Evolutionary conservation across 129 eudicot species (phyloP).

Genomic region (Escallonia herrerae): DNA sequence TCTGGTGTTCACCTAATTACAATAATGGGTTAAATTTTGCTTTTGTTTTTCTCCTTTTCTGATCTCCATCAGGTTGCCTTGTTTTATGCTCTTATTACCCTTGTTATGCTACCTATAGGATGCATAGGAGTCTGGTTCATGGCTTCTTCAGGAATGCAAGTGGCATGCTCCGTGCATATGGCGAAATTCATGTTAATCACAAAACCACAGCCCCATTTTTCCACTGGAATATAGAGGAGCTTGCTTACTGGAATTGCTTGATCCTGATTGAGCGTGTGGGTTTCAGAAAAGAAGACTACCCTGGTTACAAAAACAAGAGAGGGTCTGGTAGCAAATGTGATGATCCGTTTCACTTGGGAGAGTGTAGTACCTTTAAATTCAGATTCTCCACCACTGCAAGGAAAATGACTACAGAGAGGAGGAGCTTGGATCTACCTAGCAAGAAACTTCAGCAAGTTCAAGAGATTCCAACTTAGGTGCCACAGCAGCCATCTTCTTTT

Average conservation of each 20-base stretch:
- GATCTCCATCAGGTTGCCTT: not conserved
- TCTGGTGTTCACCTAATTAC: too few species aligned
- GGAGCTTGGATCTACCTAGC: not conserved
- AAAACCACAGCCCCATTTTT: constrained; percentile 42
- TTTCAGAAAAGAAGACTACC: constrained; percentile 48
- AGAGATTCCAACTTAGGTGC: not conserved
- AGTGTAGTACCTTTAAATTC: constrained; percentile 51
- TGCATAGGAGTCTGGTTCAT: constrained; percentile 41
- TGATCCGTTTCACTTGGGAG: constrained; percentile 43
- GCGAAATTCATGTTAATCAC: constrained; percentile 65
- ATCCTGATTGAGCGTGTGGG: constrained; percentile 21
- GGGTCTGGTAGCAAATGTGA: constrained; percentile 43
- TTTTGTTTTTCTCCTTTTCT: not conserved
- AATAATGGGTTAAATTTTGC: too few species aligned
- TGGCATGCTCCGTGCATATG: constrained; percentile 34
- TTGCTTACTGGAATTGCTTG: constrained; percentile 34
- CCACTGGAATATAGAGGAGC: constrained; percentile 51
- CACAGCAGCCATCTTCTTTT: not conserved
- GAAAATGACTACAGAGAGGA: not conserved
- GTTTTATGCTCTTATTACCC: not conserved
- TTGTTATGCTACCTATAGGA: constrained; percentile 21
- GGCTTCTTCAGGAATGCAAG: constrained; percentile 53
- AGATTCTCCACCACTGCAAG: constrained; percentile 1
- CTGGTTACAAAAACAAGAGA: constrained; percentile 63
- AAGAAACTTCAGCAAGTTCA: not conserved